phyloP scores from a whole-genome alignment of 2,329 filamentous ascomycete genomes.

The Fusarium sororula region DNA sequence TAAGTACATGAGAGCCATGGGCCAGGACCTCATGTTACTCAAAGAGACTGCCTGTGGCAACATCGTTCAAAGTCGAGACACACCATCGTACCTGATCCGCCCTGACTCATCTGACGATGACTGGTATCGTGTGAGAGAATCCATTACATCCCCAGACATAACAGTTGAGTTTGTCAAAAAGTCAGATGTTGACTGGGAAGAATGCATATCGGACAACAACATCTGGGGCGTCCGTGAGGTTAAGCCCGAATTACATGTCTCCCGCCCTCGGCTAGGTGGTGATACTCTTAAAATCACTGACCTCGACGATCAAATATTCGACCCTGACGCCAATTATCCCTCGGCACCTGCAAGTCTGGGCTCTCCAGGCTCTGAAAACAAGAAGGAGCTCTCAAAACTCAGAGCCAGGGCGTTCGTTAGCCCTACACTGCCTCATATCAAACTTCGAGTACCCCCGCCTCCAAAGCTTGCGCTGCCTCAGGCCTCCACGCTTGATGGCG shows the following conservation, averaged over 20 bases:
- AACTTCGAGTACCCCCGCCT: no score
- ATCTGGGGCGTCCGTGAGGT: constrained; percentile 33
- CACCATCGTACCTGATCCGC: constrained; percentile 26
- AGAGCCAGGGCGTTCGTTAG: not conserved
- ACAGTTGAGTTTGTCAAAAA: constrained; percentile 10
- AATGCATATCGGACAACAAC: constrained; percentile 21
- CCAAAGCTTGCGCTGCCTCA: not conserved
- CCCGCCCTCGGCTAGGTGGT: not conserved
- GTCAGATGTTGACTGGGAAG: constrained; percentile 26
- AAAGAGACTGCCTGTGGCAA: constrained; percentile 4
- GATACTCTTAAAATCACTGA: not conserved
- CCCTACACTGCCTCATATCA: not conserved
- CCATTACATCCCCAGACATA: constrained; percentile 23
- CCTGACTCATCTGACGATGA: constrained; percentile 26
- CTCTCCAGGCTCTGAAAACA: not conserved
- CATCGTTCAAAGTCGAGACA: not conserved
- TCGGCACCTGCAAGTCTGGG: not conserved
- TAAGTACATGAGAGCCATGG: not conserved
- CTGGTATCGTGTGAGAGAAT: constrained; percentile 38
- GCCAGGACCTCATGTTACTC: constrained; percentile 20
- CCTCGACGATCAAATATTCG: not conserved
- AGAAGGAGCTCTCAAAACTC: not conserved
- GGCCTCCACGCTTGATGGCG: not conserved
- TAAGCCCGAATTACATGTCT: not conserved
- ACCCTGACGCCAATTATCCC: not conserved